Percentiles rank a stretch among this genome's conserved stretches.
Evolutionary conservation across 495 filamentous ascomycete genomes (phyloP).

Genomic region (Letharia columbiana): DNA sequence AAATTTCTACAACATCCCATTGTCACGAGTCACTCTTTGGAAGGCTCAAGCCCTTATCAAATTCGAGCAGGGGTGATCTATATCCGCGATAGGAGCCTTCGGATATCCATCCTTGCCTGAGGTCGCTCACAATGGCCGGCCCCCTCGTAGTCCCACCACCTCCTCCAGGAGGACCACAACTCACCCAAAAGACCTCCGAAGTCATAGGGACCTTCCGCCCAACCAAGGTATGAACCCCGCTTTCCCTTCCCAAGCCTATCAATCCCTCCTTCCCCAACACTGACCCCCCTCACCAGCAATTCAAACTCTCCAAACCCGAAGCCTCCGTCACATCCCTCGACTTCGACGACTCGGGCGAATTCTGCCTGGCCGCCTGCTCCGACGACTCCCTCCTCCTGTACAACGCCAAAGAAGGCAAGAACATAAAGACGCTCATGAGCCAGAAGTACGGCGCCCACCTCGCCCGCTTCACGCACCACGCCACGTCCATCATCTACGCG

Average conservation of each 20-base stretch:
- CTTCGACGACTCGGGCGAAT: conserved; percentile 90
- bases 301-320: conserved; percentile 23
- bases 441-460: conserved; percentile 95
- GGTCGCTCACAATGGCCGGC: conserved; percentile 18
- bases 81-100: not conserved
- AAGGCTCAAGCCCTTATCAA: not conserved
- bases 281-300: conserved; percentile 17
- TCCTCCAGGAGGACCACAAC: conserved; percentile 28
- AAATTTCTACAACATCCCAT: not conserved
- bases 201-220: conserved; percentile 40
- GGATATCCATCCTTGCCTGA: not conserved
- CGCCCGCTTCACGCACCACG: conserved; percentile 86
- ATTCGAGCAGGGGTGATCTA: not conserved
- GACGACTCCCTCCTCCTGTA: conserved; percentile 95
- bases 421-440: conserved; percentile 70
- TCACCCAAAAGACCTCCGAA: conserved; percentile 39
- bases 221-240: conserved; percentile 34
- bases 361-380: conserved; percentile 73
- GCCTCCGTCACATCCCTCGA: conserved; percentile 63
- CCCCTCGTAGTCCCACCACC: conserved; percentile 26
- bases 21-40: not conserved
- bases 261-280: not conserved
- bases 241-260: not conserved
- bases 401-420: conserved; percentile 80
- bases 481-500: conserved; percentile 82